Evolutionary conservation across 768 basidiomycete species (phyloP).

Genomic region (Rossbeevera mucosa): DNA sequence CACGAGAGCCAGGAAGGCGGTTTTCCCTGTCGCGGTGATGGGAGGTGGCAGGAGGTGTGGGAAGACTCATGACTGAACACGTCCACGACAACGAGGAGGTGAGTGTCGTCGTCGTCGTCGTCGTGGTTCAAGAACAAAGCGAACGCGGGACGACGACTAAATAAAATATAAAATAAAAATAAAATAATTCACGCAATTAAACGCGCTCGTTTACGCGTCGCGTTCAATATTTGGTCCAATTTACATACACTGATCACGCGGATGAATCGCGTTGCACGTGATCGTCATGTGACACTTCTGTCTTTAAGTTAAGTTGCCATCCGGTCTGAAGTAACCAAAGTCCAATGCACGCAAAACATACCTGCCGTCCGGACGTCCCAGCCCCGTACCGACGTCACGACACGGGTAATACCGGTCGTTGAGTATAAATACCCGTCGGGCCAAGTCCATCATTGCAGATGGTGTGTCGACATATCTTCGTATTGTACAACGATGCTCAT

Average conservation of each 20-base stretch:
- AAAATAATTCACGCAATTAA: slow-evolving; percentile 31
- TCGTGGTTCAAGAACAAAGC: slow-evolving; percentile 10
- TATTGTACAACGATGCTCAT: not conserved
- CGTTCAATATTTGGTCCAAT: slow-evolving; percentile 30
- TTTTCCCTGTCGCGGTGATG: slow-evolving; percentile 57
- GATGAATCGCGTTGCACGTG: not conserved
- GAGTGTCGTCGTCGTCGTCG: slow-evolving; percentile 7
- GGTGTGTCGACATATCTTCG: slow-evolving; percentile 18
- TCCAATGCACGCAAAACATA: not conserved
- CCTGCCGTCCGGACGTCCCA: not conserved
- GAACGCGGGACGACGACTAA: slow-evolving; percentile 12
- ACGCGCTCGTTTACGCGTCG: slow-evolving; percentile 41
- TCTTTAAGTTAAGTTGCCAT: no score
- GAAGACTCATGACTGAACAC: slow-evolving; percentile 40
- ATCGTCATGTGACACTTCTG: no score
- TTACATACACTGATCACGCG: slow-evolving; percentile 21
- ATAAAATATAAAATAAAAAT: slow-evolving; percentile 12
- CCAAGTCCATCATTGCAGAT: slow-evolving; percentile 16
- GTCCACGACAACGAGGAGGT: slow-evolving; percentile 10
- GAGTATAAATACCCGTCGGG: slow-evolving; percentile 6
- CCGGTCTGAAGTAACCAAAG: not conserved
- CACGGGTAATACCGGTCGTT: not conserved
- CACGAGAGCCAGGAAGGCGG: slow-evolving; percentile 35
- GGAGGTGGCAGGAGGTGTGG: slow-evolving; percentile 57
- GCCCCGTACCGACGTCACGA: not conserved